These are phyloP conservation scores for Penicillium sp. DNA, from an alignment of 2,329 filamentous ascomycete species.

Conservation along the genomic window DNA sequence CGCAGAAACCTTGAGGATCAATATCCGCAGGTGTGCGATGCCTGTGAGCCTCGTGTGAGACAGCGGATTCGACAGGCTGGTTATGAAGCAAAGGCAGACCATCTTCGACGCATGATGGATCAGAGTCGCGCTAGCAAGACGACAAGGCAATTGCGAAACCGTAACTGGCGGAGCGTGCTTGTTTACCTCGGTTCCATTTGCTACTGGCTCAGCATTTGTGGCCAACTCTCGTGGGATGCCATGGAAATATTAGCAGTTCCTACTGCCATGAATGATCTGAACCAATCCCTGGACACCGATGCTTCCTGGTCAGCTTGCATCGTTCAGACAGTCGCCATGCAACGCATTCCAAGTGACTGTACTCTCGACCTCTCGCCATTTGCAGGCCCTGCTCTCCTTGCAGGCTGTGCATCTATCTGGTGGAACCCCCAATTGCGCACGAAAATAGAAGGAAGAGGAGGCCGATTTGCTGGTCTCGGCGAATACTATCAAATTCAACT, in stretches of 20 bases:
- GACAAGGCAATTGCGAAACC: slow-evolving; percentile 29
- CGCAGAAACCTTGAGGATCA: slow-evolving; percentile 67
- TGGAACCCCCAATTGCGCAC: slow-evolving; percentile 46
- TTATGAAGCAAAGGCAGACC: slow-evolving; percentile 79
- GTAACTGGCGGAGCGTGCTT: slow-evolving; percentile 43
- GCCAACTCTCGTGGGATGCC: slow-evolving; percentile 42
- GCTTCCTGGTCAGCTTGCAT: slow-evolving; percentile 22
- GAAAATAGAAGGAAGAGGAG: slow-evolving; percentile 40
- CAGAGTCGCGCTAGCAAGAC: slow-evolving; percentile 44
- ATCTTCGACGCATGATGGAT: slow-evolving; percentile 68
- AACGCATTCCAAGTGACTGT: slow-evolving; percentile 25
- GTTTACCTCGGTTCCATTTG: slow-evolving; percentile 40
- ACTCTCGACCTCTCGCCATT: slow-evolving; percentile 29
- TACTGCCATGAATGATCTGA: slow-evolving; percentile 1
- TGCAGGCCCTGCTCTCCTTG: slow-evolving; percentile 37
- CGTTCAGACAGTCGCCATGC: slow-evolving; percentile 13
- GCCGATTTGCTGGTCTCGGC: slow-evolving; percentile 38
- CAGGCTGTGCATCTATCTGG: slow-evolving; percentile 44
- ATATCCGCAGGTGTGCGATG: slow-evolving; percentile 82
- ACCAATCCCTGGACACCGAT: slow-evolving; percentile 6
- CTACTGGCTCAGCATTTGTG: slow-evolving; percentile 41
- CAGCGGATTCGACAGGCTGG: slow-evolving; percentile 62
- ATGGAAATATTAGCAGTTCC: slow-evolving; percentile 22
- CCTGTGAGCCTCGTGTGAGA: slow-evolving; percentile 70
- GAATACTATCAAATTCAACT: slow-evolving; percentile 46